Conservation (phyloP, 176 grass and related monocot species). For the Eleusine coracana region DNA sequence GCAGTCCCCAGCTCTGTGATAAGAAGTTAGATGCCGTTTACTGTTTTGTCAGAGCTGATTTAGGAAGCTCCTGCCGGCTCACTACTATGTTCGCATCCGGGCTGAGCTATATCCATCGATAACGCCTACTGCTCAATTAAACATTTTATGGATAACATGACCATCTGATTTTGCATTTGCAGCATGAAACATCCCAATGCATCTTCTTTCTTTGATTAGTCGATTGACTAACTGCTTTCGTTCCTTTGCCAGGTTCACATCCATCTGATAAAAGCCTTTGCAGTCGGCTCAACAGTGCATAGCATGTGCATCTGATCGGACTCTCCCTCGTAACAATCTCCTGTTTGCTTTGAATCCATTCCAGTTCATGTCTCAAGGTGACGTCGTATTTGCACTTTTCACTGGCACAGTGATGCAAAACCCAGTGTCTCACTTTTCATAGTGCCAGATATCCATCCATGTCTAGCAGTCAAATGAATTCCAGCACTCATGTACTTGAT, state of each 20-base stretch:
- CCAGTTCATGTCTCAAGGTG: background rate
- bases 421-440: background rate
- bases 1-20: background rate
- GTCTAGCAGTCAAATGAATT: conserved; percentile 22
- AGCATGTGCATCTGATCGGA: background rate
- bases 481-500: background rate
- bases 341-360: background rate
- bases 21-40: background rate
- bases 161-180: background rate
- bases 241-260: conserved; percentile 36
- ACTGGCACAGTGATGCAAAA: background rate
- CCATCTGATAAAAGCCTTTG: background rate
- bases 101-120: background rate
- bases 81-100: background rate
- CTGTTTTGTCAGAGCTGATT: background rate
- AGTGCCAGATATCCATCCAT: conserved; percentile 4
- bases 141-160: background rate
- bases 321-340: background rate
- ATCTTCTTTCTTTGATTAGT: conserved; percentile 1
- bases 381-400: background rate
- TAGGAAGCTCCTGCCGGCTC: background rate
- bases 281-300: background rate
- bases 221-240: background rate
- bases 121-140: background rate
- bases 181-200: background rate